A percentile compares a stretch with the other conserved stretches of the same genome.
Conservation (phyloP, 2,329 filamentous ascomycete species). For the Geosmithia morbida region DNA sequence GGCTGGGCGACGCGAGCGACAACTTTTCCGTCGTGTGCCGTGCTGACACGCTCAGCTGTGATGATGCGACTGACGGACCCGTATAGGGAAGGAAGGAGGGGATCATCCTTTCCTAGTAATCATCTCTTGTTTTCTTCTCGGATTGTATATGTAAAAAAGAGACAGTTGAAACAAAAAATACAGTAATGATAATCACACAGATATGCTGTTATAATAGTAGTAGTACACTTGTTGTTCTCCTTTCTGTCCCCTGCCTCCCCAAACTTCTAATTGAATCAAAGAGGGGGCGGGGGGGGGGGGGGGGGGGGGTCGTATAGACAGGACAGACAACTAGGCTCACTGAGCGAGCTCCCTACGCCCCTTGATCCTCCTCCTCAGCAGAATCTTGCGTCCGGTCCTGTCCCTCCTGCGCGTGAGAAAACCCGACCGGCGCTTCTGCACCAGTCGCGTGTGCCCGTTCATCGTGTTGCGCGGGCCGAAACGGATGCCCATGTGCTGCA, state of each 20-base stretch:
- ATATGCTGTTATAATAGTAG: background rate
- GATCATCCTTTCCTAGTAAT: too few relatives aligned
- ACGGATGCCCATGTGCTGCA: conserved; percentile 34
- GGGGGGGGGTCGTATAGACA: too few relatives aligned
- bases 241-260: background rate
- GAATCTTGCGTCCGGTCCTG: conserved; percentile 35
- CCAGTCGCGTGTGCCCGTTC: conserved; percentile 35
- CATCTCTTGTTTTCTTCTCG: background rate
- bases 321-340: conserved; percentile 4
- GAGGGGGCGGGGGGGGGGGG: too few relatives aligned
- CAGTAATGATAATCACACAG: background rate
- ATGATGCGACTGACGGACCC: conserved; percentile 5
- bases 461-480: conserved; percentile 45
- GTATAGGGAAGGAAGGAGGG: too few relatives aligned
- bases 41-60: conserved; percentile 13
- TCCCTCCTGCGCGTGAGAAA: conserved; percentile 37
- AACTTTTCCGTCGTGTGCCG: conserved; percentile 15
- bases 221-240: background rate
- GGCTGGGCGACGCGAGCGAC: conserved; percentile 24
- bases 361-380: conserved; percentile 37
- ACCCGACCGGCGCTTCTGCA: conserved; percentile 45
- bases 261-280: background rate
- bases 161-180: too few relatives aligned
- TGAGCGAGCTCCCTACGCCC: conserved; percentile 28
- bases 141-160: too few relatives aligned